Conservation (phyloP, 2,329 filamentous ascomycete genomes). For the Calonectria leucothoes region DNA sequence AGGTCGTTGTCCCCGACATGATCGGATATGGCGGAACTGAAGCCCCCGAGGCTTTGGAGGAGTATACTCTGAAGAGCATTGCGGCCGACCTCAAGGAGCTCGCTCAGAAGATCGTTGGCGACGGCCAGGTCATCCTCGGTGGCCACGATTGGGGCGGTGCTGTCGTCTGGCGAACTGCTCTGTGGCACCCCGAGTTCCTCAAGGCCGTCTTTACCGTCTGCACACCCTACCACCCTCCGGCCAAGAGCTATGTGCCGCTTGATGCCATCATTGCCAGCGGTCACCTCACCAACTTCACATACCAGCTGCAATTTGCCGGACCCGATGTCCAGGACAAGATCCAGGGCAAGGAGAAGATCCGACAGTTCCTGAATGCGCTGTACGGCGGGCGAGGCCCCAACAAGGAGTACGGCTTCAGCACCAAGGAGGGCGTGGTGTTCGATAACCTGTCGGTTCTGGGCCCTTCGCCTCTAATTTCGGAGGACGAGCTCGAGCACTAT, state of each 20-base stretch:
- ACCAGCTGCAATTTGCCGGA: constrained; percentile 84
- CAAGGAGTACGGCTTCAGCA: constrained; percentile 68
- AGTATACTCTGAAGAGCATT: constrained; percentile 79
- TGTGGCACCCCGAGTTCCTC: constrained; percentile 79
- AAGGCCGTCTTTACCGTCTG: constrained; percentile 83
- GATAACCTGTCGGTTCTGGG: constrained; percentile 70
- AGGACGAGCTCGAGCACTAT: constrained; percentile 83
- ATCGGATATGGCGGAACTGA: constrained; percentile 86
- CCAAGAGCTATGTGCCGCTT: constrained; percentile 63
- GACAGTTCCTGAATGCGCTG: constrained; percentile 76
- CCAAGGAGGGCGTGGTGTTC: constrained; percentile 71
- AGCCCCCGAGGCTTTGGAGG: constrained; percentile 69
- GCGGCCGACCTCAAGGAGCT: constrained; percentile 82
- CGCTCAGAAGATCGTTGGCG: constrained; percentile 63
- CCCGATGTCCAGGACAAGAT: constrained; percentile 72
- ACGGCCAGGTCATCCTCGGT: constrained; percentile 77
- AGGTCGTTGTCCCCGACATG: constrained; percentile 87
- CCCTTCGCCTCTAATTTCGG: constrained; percentile 68
- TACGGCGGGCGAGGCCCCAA: constrained; percentile 74
- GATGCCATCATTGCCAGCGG: constrained; percentile 68
- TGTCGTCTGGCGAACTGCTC: constrained; percentile 78
- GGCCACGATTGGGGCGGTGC: constrained; percentile 95
- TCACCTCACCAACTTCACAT: constrained; percentile 76
- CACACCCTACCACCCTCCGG: constrained; percentile 76
- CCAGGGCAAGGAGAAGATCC: constrained; percentile 70